Conservation (phyloP, 352 stramenopile genomes). For the Phytophthora cryptogea region DNA sequence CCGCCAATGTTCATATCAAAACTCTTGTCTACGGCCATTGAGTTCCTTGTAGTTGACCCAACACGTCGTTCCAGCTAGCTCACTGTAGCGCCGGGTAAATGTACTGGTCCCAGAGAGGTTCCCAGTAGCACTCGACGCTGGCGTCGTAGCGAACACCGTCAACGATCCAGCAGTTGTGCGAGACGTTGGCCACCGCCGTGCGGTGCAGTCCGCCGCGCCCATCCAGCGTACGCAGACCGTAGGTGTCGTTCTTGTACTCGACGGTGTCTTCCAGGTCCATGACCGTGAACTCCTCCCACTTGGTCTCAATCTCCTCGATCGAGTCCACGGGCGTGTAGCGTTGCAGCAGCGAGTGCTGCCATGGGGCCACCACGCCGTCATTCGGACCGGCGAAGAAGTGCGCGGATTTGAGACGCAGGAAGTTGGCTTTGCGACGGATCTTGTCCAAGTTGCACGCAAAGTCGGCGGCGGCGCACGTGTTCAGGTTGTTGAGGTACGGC, state of each 20-base stretch:
- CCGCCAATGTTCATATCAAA: not conserved
- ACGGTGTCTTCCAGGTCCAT: slow-evolving; percentile 30
- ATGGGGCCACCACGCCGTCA: slow-evolving; percentile 44
- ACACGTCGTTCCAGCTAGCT: not conserved
- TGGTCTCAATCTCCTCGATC: slow-evolving; percentile 24
- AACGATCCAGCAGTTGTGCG: slow-evolving; percentile 40
- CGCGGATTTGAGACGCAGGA: slow-evolving; percentile 33
- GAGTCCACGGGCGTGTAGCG: slow-evolving; percentile 40
- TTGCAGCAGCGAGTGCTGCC: slow-evolving; percentile 40
- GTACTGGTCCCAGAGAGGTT: slow-evolving; percentile 91
- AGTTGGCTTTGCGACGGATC: slow-evolving; percentile 43
- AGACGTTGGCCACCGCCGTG: slow-evolving; percentile 22
- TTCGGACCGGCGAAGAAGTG: slow-evolving; percentile 45
- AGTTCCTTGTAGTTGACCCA: too few relatives aligned
- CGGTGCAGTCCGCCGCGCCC: slow-evolving; percentile 27
- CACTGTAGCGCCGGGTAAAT: slow-evolving; percentile 37
- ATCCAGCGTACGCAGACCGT: slow-evolving; percentile 37
- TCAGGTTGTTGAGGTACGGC: slow-evolving; percentile 45
- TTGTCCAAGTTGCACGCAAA: slow-evolving; percentile 19
- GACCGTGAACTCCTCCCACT: slow-evolving; percentile 27
- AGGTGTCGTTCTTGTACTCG: slow-evolving; percentile 39
- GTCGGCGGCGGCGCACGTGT: slow-evolving; percentile 8
- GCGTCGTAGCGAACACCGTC: slow-evolving; percentile 76
- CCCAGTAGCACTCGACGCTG: slow-evolving; percentile 56
- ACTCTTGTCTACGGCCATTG: not conserved